Evolutionary conservation across 1,139 yeast genomes (phyloP), one percentile per base, ranked within the genome.

Genomic region (Suhomyces terraborum): DNA sequence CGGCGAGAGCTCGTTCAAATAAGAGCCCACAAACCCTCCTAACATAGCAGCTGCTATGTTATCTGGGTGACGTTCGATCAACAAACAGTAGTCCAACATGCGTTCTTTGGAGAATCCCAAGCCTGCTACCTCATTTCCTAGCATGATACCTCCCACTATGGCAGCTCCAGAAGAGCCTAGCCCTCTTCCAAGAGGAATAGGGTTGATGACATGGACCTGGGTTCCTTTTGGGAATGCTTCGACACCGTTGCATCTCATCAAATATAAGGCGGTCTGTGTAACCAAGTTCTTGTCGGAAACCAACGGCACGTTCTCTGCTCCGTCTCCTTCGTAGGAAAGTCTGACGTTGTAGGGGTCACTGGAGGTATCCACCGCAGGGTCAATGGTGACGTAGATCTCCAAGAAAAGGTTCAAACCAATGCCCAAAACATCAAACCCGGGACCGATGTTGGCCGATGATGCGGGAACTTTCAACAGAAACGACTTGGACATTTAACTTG

Each of bases 91-190:
- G 66, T 93, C 98, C 57, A 93, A 74, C 82, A 93, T 77, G 54
- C 98, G 75, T 52, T 79, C 82, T 62, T 86, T 91, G 41, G 83
- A 70, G 48, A 88, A 79, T 1, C 79, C 80, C 35, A 93, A 70
- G 43, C 78, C 73, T 18, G 94, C 97, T 20, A 89, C 73, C 53
- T 84, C 93, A 58, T 87, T 88, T 32, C 95, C 98, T 30, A 93
- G 73, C 68, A 89, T 74, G n/a, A 87, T 93, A 52, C 98, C 98
- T 10, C 95, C 98, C 19, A 93, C 98, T 27, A 93, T 96, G 28
- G 98, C 98, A 8, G 98, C 96, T 36, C 97, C 98, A n/a, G 95
- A 86, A 1, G 98, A 91, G 1, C 98, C 98, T 46, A 93, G 75
- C 7, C 98, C 98, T 61, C 98, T 82, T 22, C 98, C 98, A 48